phyloP scores from a whole-genome alignment of 108 stramenopile species.

The Seminavis robusta region DNA sequence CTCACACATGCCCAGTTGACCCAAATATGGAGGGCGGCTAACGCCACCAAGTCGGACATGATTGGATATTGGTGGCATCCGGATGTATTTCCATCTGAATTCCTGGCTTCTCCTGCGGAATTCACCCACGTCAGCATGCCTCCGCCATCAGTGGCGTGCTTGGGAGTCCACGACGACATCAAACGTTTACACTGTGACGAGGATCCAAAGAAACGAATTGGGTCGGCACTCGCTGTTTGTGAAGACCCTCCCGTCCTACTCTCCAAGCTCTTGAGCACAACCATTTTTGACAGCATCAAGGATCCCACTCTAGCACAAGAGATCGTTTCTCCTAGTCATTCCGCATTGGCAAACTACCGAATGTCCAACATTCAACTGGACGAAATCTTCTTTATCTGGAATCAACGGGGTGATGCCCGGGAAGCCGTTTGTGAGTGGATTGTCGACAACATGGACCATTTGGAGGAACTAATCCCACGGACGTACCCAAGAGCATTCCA shows the following conservation, averaged over 20 bases:
- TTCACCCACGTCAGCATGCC: slow-evolving; percentile 16
- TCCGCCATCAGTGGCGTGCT: slow-evolving; percentile 15
- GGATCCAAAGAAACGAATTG: slow-evolving; percentile 5
- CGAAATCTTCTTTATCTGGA: too few relatives aligned
- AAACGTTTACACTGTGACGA: slow-evolving; percentile 6
- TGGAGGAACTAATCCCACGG: slow-evolving; percentile 15
- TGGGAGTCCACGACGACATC: neutral
- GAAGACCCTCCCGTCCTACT: slow-evolving; percentile 1
- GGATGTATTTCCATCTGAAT: slow-evolving; percentile 6
- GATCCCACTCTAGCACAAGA: too few relatives aligned
- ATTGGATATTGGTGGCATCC: slow-evolving; percentile 19
- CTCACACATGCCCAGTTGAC: slow-evolving; percentile 4
- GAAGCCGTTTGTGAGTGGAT: neutral
- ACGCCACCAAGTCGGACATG: slow-evolving; percentile 10
- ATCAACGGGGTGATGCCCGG: too few relatives aligned
- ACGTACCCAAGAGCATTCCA: slow-evolving; percentile 14
- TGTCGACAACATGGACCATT: too few relatives aligned
- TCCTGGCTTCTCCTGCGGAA: slow-evolving; percentile 24
- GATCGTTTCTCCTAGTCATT: neutral
- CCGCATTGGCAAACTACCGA: neutral
- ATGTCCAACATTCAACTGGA: too few relatives aligned
- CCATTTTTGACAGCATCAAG: neutral
- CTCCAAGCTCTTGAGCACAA: slow-evolving; percentile 4
- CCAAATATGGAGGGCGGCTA: slow-evolving; percentile 16
- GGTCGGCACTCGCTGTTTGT: slow-evolving; percentile 24